Conservation (phyloP, 2,329 filamentous ascomycete genomes). For the Aspergillus puulaauensis region DNA sequence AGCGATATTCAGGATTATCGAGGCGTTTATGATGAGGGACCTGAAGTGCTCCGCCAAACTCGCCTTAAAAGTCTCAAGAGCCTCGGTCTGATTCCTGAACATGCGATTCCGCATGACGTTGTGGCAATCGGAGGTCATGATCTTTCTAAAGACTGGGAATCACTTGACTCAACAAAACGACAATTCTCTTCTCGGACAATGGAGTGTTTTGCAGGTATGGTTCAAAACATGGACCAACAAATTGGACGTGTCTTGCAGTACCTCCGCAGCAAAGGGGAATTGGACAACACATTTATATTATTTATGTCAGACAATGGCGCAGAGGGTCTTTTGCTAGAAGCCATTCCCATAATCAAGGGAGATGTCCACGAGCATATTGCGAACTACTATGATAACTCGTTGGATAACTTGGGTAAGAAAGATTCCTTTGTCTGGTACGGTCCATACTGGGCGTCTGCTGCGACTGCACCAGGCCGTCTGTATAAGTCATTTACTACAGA, state of each 20-base stretch:
- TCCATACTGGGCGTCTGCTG: constrained; percentile 40
- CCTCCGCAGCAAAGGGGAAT: constrained; percentile 55
- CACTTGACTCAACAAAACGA: constrained; percentile 37
- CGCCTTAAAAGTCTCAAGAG: constrained; percentile 57
- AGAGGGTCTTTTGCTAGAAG: constrained; percentile 59
- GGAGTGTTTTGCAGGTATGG: constrained; percentile 65
- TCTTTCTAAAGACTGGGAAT: constrained; percentile 46
- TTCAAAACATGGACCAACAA: constrained; percentile 61
- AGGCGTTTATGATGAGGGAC: constrained; percentile 62
- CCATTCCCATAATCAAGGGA: constrained; percentile 56
- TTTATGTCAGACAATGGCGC: constrained; percentile 66
- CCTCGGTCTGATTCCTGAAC: constrained; percentile 53
- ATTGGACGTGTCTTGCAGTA: constrained; percentile 61
- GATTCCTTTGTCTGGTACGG: constrained; percentile 56
- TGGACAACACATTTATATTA: constrained; percentile 63
- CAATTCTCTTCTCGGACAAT: constrained; percentile 51
- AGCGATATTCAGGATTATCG: constrained; percentile 59
- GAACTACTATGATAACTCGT: constrained; percentile 57
- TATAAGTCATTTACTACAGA: constrained; percentile 52
- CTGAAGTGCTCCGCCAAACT: constrained; percentile 54
- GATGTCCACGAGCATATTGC: constrained; percentile 54
- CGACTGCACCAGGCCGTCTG: constrained; percentile 50
- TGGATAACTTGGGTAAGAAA: constrained; percentile 44
- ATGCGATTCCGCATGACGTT: constrained; percentile 42
- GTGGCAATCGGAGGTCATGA: constrained; percentile 40